Conservation (phyloP, 2,329 filamentous ascomycete species). For the Setomelanomma holmii region DNA sequence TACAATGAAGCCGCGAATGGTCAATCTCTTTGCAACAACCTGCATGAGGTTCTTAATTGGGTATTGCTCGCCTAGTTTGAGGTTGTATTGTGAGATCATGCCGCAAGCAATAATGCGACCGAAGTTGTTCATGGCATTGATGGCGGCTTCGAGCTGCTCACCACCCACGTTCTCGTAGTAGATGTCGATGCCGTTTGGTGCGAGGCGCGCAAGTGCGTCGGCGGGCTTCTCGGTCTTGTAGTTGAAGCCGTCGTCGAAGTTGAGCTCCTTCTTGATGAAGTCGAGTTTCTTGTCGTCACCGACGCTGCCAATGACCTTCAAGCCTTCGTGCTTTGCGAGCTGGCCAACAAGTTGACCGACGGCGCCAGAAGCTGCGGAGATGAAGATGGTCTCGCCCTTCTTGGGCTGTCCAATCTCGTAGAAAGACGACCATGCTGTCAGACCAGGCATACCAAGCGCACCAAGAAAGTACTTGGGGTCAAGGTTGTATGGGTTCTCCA, state of each 20-base stretch:
- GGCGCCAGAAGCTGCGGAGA: conserved; percentile 79
- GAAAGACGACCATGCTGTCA: conserved; percentile 77
- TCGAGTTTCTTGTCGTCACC: conserved; percentile 81
- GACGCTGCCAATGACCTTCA: conserved; percentile 80
- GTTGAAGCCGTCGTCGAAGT: conserved; percentile 80
- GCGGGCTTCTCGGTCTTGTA: conserved; percentile 81
- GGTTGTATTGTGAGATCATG: conserved; percentile 83
- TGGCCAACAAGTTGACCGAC: conserved; percentile 86
- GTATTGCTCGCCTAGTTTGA: conserved; percentile 62
- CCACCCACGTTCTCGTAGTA: conserved; percentile 85
- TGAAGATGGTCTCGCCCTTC: conserved; percentile 81
- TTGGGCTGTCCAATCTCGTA: conserved; percentile 78
- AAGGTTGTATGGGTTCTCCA: conserved; percentile 74
- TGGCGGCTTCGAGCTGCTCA: conserved; percentile 73
- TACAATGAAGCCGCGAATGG: conserved; percentile 80
- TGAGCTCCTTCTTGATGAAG: conserved; percentile 73
- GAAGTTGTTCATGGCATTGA: conserved; percentile 67
- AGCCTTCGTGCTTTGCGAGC: conserved; percentile 79
- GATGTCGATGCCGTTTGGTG: conserved; percentile 80
- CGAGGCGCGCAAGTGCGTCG: conserved; percentile 73
- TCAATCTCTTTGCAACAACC: conserved; percentile 72
- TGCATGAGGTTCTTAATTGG: conserved; percentile 71
- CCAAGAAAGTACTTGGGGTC: conserved; percentile 75
- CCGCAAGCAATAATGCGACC: conserved; percentile 69
- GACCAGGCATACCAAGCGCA: conserved; percentile 77